Percentiles rank a stretch among this genome's conserved stretches.
Conservation (phyloP, 1,139 yeast species). For the Meyerozyma sp. region DNA sequence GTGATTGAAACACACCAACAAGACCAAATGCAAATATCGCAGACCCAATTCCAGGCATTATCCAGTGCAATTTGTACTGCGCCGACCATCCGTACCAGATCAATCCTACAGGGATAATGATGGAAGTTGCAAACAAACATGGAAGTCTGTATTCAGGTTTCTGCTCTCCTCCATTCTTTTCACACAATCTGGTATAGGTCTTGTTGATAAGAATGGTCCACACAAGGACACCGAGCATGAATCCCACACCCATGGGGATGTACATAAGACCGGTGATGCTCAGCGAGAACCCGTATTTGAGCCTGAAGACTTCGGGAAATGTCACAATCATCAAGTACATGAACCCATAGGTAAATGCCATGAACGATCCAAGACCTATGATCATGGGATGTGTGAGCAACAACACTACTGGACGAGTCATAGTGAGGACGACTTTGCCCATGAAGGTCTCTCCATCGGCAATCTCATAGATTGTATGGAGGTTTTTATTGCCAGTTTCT, state of each 20-base stretch:
- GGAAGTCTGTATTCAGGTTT: slow-evolving; percentile 43
- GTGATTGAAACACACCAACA: slow-evolving; percentile 40
- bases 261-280: slow-evolving; percentile 39
- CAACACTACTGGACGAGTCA: slow-evolving; percentile 50
- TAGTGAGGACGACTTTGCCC: slow-evolving; percentile 28
- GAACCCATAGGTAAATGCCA: slow-evolving; percentile 45
- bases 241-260: slow-evolving; percentile 43
- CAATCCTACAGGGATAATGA: slow-evolving; percentile 34
- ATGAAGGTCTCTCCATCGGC: slow-evolving; percentile 28
- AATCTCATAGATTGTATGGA: slow-evolving; percentile 55
- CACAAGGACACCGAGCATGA: slow-evolving; percentile 31
- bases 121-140: slow-evolving; percentile 31
- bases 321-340: slow-evolving; percentile 45
- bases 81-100: slow-evolving; percentile 47
- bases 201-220: slow-evolving; percentile 33
- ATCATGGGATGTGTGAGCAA: slow-evolving; percentile 58
- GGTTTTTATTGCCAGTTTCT: slow-evolving; percentile 49
- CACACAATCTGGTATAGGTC: slow-evolving; percentile 24
- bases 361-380: slow-evolving; percentile 46
- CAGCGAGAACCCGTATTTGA: slow-evolving; percentile 30
- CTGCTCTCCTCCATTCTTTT: slow-evolving; percentile 28
- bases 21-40: slow-evolving; percentile 41
- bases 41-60: slow-evolving; percentile 42
- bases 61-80: slow-evolving; percentile 37
- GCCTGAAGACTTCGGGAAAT: slow-evolving; percentile 32